Conservation (phyloP, 495 filamentous ascomycete species). For the Coniosporium apollinis region DNA sequence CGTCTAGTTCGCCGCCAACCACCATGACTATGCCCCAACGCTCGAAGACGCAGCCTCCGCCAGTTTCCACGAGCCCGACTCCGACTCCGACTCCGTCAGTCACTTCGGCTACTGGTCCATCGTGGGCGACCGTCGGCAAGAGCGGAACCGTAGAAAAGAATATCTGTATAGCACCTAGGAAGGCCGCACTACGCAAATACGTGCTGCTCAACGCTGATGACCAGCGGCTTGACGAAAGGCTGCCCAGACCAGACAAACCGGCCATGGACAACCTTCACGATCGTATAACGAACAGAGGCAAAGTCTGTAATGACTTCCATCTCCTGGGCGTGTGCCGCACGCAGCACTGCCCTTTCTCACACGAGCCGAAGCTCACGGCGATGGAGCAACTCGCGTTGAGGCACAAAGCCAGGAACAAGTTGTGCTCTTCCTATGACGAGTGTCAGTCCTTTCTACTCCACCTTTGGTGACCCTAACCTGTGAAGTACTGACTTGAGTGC, state of each 20-base stretch:
- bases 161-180: conserved; percentile 17
- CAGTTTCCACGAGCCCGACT: not conserved
- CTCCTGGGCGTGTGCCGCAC: conserved; percentile 18
- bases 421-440: too few species aligned
- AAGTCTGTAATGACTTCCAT: conserved; percentile 23
- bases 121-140: conserved; percentile 21
- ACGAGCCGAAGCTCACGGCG: conserved; percentile 15
- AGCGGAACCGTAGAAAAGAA: conserved; percentile 10
- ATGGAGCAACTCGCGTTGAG: conserved; percentile 18
- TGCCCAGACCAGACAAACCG: conserved; percentile 11
- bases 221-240: conserved; percentile 17
- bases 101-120: conserved; percentile 4
- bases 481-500: conserved; percentile 5
- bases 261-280: conserved; percentile 13
- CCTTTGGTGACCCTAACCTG: too few species aligned
- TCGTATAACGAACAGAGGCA: conserved; percentile 11
- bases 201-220: conserved; percentile 18
- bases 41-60: not conserved
- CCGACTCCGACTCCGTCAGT: conserved; percentile 6
- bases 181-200: conserved; percentile 8
- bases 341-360: conserved; percentile 18
- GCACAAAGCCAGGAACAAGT: conserved; percentile 14
- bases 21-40: not conserved
- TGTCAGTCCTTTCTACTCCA: too few species aligned
- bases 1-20: not conserved